Evolutionary conservation across 768 basidiomycete genomes (phyloP), one percentile per base, ranked within the genome.

Genomic region (Podaxis sp.): DNA sequence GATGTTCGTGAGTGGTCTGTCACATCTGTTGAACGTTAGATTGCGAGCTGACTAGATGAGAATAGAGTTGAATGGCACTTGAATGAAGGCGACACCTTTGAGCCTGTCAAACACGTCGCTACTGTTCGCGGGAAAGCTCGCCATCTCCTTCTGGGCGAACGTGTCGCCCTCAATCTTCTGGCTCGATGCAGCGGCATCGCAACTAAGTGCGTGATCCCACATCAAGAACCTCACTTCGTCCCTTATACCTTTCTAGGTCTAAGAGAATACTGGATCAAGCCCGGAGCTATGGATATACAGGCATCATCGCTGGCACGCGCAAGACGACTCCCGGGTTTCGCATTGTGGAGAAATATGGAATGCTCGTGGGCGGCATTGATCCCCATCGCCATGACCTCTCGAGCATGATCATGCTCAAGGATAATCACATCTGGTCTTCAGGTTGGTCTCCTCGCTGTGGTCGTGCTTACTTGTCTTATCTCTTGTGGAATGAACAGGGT

Each of bases 341-440:
- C 50, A 79, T 98, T 32, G 95, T 98, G 4, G 97, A 99, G 74
- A 99, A 99, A 74, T 98, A 99, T 71, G 97, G 89, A 3, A 98
- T 99, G 97, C 75, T 98, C 48, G 93, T 98, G 13, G 97, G 97
- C 16, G 97, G 97, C 5, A 90, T 98, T 67, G 96, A 99, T 71
- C 78, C 92, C 7, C 97, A 99, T 77, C 85, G 97, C 23, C 89
- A 97, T 66, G 95, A 98, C 72, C 81, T 98, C n/a, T 95, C 92
- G 28, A 92, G 91, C 71, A 98, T 99, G 97, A 95, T 99, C 69
- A 99, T 99, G 97, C 85, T 99, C 68, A 98, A 98, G 74, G 97
- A 99, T 68, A 99, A 99, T 71, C 97, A 99, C 71, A 92, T 98
- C 70, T 98, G 95, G 95, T 96, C 95, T 2, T 91, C 88, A 46